Evolutionary conservation across 352 stramenopile species (phyloP).

Genomic region (Aphanomyces euteiches): DNA sequence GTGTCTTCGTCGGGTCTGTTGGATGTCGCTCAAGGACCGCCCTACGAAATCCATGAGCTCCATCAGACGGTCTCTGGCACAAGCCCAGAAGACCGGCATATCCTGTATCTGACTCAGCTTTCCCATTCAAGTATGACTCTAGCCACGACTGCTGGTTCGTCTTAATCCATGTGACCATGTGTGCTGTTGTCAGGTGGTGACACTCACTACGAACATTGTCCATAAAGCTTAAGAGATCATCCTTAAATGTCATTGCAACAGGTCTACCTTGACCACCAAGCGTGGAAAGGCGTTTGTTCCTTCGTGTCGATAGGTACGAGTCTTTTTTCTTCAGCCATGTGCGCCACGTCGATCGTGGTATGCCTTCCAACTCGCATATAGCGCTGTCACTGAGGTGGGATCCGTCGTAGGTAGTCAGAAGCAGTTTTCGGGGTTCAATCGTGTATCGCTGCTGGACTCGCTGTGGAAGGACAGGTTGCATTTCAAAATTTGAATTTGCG

Average conservation of each 20-base stretch:
- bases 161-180: conserved; percentile 19
- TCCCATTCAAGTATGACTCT: neutral
- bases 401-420: too few relatives aligned
- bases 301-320: neutral
- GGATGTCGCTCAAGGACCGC: neutral
- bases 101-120: neutral
- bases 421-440: too few relatives aligned
- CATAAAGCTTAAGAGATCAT: conserved; percentile 7
- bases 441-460: too few relatives aligned
- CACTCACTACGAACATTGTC: neutral
- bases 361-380: too few relatives aligned
- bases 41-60: neutral
- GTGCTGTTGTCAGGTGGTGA: conserved; percentile 5
- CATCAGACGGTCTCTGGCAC: neutral
- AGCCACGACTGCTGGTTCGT: conserved; percentile 3
- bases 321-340: conserved; percentile 8
- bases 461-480: too few relatives aligned
- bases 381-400: too few relatives aligned
- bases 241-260: conserved; percentile 2
- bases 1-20: neutral
- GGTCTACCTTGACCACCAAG: conserved; percentile 15
- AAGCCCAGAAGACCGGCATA: neutral
- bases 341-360: too few relatives aligned
- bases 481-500: too few relatives aligned
- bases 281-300: neutral